Percentiles rank a stretch among this genome's conserved stretches.
Conservation (phyloP, 225 moss, liverwort and hornwort species). For the Asterella californica region DNA sequence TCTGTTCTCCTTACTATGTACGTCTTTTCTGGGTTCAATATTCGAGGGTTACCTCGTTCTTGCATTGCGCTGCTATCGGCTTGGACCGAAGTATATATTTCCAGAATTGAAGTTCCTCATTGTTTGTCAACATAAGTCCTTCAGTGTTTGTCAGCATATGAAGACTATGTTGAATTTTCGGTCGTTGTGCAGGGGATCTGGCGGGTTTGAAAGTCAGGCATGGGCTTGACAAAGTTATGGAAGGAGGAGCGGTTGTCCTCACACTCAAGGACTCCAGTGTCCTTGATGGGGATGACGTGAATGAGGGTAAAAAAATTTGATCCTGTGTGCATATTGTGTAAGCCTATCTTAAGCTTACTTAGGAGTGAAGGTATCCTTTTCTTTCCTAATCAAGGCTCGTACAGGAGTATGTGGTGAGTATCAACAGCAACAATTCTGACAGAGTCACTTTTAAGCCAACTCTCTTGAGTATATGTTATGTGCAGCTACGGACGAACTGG, state of each 20-base stretch:
- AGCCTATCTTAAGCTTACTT: not conserved
- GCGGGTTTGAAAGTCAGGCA: conserved; percentile 92
- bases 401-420: not conserved
- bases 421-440: conserved; percentile 30
- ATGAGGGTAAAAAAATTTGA: conserved; percentile 50
- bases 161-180: conserved; percentile 21
- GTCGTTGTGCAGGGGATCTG: conserved; percentile 66
- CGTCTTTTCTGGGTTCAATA: too few species aligned
- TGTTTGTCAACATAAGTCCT: not conserved
- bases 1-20: too few species aligned
- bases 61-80: too few species aligned
- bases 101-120: not conserved
- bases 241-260: conserved; percentile 83
- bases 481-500: conserved; percentile 65
- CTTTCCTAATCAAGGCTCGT: not conserved
- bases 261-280: conserved; percentile 81
- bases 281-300: conserved; percentile 82
- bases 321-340: not conserved
- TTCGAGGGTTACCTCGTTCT: too few species aligned
- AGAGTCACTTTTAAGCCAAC: not conserved
- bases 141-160: not conserved
- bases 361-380: not conserved
- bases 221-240: conserved; percentile 96
- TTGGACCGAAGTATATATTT: not conserved
- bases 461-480: not conserved